These are phyloP conservation scores for Strobilomyces confusus DNA, from an alignment of 768 basidiomycete species.

Conservation along the genomic window DNA sequence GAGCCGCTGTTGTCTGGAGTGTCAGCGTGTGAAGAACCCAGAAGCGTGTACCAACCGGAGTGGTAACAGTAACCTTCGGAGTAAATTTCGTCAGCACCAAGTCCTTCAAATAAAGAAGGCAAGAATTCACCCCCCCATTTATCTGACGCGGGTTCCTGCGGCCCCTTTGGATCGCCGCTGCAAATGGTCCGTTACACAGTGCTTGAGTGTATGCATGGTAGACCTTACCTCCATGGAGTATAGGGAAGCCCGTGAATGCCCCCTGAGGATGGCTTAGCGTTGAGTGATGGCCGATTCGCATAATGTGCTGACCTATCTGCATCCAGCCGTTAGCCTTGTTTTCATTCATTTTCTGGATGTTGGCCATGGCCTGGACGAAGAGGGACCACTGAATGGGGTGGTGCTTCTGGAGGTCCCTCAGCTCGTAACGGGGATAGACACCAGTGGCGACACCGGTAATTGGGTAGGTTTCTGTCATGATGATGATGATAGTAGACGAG, in stretches of 20 bases:
- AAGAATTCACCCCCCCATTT: slow-evolving; percentile 6
- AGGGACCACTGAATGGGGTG: slow-evolving; percentile 13
- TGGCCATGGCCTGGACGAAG: slow-evolving; percentile 15
- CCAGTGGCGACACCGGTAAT: slow-evolving; percentile 7
- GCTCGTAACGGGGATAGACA: slow-evolving; percentile 13
- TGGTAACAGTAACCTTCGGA: slow-evolving; percentile 20
- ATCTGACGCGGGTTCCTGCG: slow-evolving; percentile 2
- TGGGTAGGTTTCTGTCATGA: slow-evolving; percentile 8
- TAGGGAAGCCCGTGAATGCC: slow-evolving; percentile 19
- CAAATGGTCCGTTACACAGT: neutral
- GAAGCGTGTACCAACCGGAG: slow-evolving; percentile 4
- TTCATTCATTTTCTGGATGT: slow-evolving; percentile 1
- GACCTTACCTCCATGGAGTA: slow-evolving; percentile 6
- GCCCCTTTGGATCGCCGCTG: slow-evolving; percentile 19
- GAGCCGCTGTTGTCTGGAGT: slow-evolving; percentile 12
- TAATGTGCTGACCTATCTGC: slow-evolving; percentile 13
- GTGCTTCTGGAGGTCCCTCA: slow-evolving; percentile 10
- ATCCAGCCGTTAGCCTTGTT: slow-evolving; percentile 18
- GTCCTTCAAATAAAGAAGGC: neutral
- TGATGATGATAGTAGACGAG: slow-evolving; percentile 1
- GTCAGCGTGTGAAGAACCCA: neutral
- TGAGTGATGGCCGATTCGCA: neutral
- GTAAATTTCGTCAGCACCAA: slow-evolving; percentile 1
- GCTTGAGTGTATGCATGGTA: no score
- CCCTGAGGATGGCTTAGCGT: neutral